A percentile compares a stretch with the other conserved stretches of the same genome.
These are phyloP conservation scores for Pythium biforme DNA, from an alignment of 352 stramenopile genomes.

Conservation along the genomic window DNA sequence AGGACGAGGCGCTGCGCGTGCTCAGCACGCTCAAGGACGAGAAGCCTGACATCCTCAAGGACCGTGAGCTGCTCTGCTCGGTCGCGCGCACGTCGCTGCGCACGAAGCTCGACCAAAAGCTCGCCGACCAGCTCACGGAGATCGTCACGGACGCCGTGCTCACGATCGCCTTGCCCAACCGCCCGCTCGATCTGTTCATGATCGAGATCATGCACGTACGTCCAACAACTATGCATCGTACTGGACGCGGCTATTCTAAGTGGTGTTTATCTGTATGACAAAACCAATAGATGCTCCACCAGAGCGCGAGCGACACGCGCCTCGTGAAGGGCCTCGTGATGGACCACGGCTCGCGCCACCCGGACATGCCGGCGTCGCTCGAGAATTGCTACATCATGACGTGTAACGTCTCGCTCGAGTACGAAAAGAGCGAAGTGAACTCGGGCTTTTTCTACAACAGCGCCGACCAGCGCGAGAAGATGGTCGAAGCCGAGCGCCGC, in stretches of 20 bases:
- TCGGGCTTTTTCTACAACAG: conserved; percentile 98
- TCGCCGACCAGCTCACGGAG: conserved; percentile 93
- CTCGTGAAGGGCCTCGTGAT: conserved; percentile 96
- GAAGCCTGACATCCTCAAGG: conserved; percentile 79
- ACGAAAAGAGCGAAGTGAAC: conserved; percentile 99
- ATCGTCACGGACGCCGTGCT: conserved; percentile 97
- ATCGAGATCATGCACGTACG: conserved; percentile 98
- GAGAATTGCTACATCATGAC: conserved; percentile 99
- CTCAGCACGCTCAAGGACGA: conserved; percentile 92
- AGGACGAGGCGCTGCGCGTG: conserved; percentile 93
- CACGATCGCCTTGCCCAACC: conserved; percentile 85
- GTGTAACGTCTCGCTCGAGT: conserved; percentile 99
- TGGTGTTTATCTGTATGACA: not conserved
- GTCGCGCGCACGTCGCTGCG: conserved; percentile 95
- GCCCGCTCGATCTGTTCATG: conserved; percentile 97
- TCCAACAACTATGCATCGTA: not conserved
- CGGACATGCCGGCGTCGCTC: conserved; percentile 97
- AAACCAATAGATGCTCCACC: conserved; percentile 92
- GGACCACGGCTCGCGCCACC: conserved; percentile 98
- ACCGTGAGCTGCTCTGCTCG: conserved; percentile 94
- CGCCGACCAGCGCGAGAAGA: conserved; percentile 98
- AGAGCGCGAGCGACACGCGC: conserved; percentile 91
- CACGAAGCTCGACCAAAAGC: conserved; percentile 97
- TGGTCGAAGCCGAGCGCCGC: conserved; percentile 93
- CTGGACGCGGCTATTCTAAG: not conserved